Conservation (phyloP, 331 rosid genomes). For the Erythrophleum ivorense region DNA sequence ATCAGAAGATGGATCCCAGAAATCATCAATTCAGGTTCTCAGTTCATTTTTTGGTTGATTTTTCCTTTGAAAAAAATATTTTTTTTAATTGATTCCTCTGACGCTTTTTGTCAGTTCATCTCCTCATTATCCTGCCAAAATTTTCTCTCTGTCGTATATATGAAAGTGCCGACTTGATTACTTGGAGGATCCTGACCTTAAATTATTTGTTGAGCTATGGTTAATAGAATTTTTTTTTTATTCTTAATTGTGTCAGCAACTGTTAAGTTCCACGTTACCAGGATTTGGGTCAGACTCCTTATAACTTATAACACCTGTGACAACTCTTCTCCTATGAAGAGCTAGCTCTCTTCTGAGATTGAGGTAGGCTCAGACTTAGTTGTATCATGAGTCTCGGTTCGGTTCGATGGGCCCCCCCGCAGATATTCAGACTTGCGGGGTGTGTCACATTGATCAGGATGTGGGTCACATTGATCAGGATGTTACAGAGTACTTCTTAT, state of each 20-base stretch:
- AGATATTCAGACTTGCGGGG: too few relatives aligned
- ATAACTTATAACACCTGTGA: too few relatives aligned
- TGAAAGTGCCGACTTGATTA: neutral
- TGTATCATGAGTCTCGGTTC: too few relatives aligned
- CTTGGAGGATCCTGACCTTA: neutral
- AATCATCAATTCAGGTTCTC: constrained; percentile 54
- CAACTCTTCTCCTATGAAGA: too few relatives aligned
- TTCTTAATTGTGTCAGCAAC: neutral
- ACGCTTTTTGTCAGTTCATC: neutral
- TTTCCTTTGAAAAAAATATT: neutral
- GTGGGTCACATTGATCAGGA: too few relatives aligned
- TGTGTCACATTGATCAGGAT: too few relatives aligned
- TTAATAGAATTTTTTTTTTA: neutral
- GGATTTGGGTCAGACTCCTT: too few relatives aligned
- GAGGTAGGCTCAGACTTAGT: too few relatives aligned
- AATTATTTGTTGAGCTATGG: neutral
- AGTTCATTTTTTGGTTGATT: neutral
- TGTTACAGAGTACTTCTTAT: too few relatives aligned
- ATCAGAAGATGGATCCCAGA: constrained; percentile 39
- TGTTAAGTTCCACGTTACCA: too few relatives aligned
- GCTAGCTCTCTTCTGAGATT: too few relatives aligned
- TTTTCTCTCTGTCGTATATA: neutral
- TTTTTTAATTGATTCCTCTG: neutral
- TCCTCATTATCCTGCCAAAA: neutral
- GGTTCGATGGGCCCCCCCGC: too few relatives aligned